Evolutionary conservation across 1,139 yeast genomes (phyloP).

Genomic region (Magnusiomyces sp.): DNA sequence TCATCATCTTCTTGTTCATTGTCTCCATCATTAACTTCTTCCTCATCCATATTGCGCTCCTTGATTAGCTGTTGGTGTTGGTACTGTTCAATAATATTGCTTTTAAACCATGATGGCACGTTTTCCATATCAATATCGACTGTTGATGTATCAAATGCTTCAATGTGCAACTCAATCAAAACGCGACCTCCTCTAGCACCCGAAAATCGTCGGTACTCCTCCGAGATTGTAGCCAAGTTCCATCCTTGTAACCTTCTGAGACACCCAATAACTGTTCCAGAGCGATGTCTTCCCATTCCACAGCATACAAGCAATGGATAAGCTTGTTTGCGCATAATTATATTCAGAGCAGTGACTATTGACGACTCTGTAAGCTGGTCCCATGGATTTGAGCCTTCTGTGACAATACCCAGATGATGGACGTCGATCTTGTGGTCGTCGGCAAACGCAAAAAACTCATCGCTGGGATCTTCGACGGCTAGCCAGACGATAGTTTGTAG

Average conservation of each 20-base stretch:
- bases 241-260: constrained; percentile 84
- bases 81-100: not conserved
- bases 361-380: constrained; percentile 86
- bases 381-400: constrained; percentile 84
- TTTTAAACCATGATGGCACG: constrained; percentile 43
- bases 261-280: constrained; percentile 95
- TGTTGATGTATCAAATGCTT: constrained; percentile 59
- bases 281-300: constrained; percentile 96
- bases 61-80: not conserved
- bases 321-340: constrained; percentile 60
- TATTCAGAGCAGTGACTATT: constrained; percentile 67
- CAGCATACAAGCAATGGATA: constrained; percentile 88
- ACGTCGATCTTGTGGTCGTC: constrained; percentile 58
- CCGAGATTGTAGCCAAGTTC: constrained; percentile 90
- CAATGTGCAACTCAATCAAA: constrained; percentile 81
- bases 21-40: not conserved
- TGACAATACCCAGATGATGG: constrained; percentile 48
- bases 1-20: not conserved
- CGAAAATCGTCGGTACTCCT: constrained; percentile 87
- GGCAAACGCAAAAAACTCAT: constrained; percentile 74
- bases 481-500: constrained; percentile 84
- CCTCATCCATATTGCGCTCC: not conserved
- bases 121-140: constrained; percentile 43
- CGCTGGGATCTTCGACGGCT: constrained; percentile 92
- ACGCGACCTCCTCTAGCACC: constrained; percentile 91